Percentiles rank a stretch among this genome's conserved stretches.
Conservation (phyloP, 192 early-diverging fungal genomes). For the Glomus cerebriforme region DNA sequence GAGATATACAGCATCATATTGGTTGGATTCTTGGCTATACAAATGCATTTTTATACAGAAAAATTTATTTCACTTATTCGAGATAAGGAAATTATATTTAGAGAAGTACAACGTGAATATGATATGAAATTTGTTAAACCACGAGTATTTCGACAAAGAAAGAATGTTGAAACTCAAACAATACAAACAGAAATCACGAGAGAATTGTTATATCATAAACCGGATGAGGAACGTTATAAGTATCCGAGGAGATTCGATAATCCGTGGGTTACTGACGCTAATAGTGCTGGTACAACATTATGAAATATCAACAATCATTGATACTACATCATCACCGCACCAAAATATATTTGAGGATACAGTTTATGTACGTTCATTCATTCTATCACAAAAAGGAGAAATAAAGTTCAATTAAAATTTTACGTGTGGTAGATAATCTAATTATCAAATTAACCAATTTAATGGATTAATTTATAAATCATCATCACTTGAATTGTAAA, state of each 20-base stretch:
- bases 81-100: constrained; percentile 64
- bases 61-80: not conserved
- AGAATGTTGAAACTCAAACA: not conserved
- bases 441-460: too few species aligned
- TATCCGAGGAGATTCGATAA: not conserved
- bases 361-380: too few species aligned
- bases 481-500: too few species aligned
- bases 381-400: too few species aligned
- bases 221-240: not conserved
- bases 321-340: too few species aligned
- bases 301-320: too few species aligned
- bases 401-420: too few species aligned
- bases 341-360: too few species aligned
- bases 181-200: not conserved
- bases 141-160: constrained; percentile 55
- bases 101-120: constrained; percentile 61
- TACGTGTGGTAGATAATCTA: too few species aligned
- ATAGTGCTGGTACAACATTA: too few species aligned
- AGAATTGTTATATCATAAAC: not conserved
- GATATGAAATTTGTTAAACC: constrained; percentile 65
- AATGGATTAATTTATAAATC: too few species aligned
- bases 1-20: not conserved
- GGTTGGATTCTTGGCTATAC: not conserved
- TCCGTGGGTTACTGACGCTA: not conserved
- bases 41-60: not conserved